A percentile compares a stretch with the other conserved stretches of the same genome.
phyloP scores from a whole-genome alignment of 345 rosid genomes.

The Syzygium aromaticum region DNA sequence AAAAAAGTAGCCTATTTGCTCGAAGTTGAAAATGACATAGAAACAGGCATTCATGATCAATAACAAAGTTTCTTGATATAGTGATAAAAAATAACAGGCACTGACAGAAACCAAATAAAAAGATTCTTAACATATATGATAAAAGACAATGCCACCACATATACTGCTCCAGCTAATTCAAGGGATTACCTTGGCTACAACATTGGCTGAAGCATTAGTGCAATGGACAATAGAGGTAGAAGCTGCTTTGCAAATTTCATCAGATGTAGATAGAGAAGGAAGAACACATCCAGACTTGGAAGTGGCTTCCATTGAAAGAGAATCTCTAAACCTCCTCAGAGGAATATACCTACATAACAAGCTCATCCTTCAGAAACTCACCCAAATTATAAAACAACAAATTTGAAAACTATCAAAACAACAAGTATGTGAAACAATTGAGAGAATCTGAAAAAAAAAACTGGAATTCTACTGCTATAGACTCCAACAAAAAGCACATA shows the following conservation, averaged over 20 bases:
- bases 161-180: neutral
- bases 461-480: neutral
- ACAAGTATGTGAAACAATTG: neutral
- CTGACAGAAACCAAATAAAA: neutral
- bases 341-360: conserved; percentile 68
- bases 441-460: neutral
- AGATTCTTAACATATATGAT: neutral
- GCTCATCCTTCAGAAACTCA: neutral
- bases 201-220: conserved; percentile 59
- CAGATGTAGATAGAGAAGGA: conserved; percentile 42
- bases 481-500: neutral
- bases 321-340: conserved; percentile 36
- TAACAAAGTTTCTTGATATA: neutral
- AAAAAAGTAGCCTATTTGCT: neutral
- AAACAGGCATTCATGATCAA: neutral
- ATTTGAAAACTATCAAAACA: neutral
- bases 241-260: conserved; percentile 50
- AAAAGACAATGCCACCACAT: neutral
- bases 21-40: neutral
- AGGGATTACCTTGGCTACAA: conserved; percentile 64
- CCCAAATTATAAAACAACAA: neutral
- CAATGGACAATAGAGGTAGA: conserved; percentile 54
- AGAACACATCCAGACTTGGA: conserved; percentile 34
- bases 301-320: conserved; percentile 24
- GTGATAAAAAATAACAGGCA: neutral